Evolutionary conservation across 129 eudicot genomes (phyloP).

Genomic region (Arctium lappa): DNA sequence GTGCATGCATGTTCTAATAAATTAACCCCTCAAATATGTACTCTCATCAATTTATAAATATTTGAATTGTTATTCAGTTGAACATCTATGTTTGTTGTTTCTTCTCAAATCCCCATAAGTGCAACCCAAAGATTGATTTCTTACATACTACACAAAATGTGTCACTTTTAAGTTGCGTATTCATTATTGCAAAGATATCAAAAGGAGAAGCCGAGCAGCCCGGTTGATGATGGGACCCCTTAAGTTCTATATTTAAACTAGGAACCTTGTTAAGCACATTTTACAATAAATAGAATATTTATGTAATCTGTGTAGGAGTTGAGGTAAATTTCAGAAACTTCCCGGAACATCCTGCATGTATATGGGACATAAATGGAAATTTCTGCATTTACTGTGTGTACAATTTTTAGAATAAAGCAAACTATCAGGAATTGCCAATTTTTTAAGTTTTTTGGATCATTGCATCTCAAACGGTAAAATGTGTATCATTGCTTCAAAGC

Average conservation of each 20-base stretch:
- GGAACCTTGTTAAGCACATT: not conserved
- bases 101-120: not conserved
- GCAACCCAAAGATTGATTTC: not conserved
- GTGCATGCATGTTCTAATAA: not conserved
- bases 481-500: not conserved
- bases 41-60: not conserved
- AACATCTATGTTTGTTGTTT: not conserved
- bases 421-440: not conserved
- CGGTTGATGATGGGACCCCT: not conserved
- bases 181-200: not conserved
- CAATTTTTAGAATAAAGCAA: not conserved
- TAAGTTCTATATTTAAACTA: not conserved
- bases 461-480: not conserved
- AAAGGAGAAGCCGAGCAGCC: not conserved
- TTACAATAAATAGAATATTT: too few species aligned
- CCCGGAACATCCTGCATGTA: not conserved
- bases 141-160: not conserved
- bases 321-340: not conserved
- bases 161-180: not conserved
- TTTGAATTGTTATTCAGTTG: not conserved
- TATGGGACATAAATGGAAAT: not conserved
- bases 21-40: not conserved
- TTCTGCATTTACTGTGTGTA: not conserved
- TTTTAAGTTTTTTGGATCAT: not conserved
- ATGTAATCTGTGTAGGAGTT: not conserved